Conservation (phyloP, 1,284 basidiomycete genomes). For the Cutaneotrichosporon sp. region DNA sequence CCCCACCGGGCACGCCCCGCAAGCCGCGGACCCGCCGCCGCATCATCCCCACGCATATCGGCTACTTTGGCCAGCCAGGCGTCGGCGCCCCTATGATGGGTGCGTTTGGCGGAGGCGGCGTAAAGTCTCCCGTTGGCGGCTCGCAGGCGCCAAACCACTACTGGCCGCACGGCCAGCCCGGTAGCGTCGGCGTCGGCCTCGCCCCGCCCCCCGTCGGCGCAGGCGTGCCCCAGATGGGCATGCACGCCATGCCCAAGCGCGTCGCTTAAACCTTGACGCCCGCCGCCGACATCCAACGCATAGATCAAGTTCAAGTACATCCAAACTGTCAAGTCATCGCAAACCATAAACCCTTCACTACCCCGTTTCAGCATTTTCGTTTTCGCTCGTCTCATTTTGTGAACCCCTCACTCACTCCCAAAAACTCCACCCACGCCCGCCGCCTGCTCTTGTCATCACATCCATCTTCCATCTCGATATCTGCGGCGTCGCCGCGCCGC, state of each 20-base stretch:
- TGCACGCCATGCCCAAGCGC: conserved; percentile 10
- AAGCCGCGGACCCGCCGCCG: conserved; percentile 39
- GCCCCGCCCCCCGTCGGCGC: conserved; percentile 21
- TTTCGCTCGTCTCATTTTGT: conserved; percentile 18
- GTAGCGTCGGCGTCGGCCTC: conserved; percentile 29
- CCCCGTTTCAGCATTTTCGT: conserved; percentile 14
- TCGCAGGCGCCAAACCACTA: neutral
- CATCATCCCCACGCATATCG: conserved; percentile 46
- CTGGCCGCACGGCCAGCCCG: conserved; percentile 15
- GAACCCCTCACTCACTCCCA: neutral
- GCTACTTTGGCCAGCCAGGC: conserved; percentile 40
- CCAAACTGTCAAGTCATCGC: neutral
- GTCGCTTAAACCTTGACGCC: neutral
- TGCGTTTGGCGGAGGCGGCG: conserved; percentile 21
- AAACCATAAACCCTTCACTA: neutral
- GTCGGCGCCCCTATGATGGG: conserved; percentile 39
- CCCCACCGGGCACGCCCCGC: conserved; percentile 12
- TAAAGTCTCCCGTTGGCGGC: conserved; percentile 2
- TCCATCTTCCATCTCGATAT: neutral
- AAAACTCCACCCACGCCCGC: no score
- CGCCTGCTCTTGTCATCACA: conserved; percentile 1
- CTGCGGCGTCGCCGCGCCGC: neutral
- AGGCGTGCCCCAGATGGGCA: conserved; percentile 6
- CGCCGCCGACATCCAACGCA: neutral
- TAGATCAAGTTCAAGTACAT: no score